Conservation (phyloP, 2,329 filamentous ascomycete genomes). For the Trichoderma harzianum region DNA sequence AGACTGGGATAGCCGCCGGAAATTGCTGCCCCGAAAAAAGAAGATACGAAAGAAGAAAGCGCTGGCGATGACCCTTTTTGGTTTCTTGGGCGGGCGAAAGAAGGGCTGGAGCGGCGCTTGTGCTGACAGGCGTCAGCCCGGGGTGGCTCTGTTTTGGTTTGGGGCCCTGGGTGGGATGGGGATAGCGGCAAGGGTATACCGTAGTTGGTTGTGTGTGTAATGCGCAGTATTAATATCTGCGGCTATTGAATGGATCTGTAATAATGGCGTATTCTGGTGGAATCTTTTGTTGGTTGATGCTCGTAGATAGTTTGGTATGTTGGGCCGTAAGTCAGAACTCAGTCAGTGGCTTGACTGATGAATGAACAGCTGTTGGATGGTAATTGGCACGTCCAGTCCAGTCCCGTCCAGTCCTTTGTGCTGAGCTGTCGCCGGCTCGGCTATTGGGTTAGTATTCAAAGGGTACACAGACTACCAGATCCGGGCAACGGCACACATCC, state of each 20-base stretch:
- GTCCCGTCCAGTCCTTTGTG: no score
- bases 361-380: neutral
- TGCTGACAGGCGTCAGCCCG: slow-evolving; percentile 16
- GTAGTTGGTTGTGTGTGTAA: neutral
- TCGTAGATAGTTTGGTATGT: neutral
- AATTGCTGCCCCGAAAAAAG: neutral
- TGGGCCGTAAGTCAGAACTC: neutral
- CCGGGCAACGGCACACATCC: no score
- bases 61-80: neutral
- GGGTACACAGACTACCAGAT: no score
- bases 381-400: neutral
- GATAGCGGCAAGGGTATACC: neutral
- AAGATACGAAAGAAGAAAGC: neutral
- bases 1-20: slow-evolving; percentile 12
- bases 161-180: neutral
- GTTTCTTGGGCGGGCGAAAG: neutral
- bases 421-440: no score
- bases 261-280: neutral
- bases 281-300: neutral
- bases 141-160: neutral
- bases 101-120: neutral
- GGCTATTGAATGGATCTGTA: neutral
- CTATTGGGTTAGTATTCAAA: no score
- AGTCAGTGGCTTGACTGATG: neutral
- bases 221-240: neutral